A percentile compares a stretch with the other conserved stretches of the same genome.
Evolutionary conservation across 2,329 filamentous ascomycete species (phyloP).

Genomic region (Cladosporium sp.): DNA sequence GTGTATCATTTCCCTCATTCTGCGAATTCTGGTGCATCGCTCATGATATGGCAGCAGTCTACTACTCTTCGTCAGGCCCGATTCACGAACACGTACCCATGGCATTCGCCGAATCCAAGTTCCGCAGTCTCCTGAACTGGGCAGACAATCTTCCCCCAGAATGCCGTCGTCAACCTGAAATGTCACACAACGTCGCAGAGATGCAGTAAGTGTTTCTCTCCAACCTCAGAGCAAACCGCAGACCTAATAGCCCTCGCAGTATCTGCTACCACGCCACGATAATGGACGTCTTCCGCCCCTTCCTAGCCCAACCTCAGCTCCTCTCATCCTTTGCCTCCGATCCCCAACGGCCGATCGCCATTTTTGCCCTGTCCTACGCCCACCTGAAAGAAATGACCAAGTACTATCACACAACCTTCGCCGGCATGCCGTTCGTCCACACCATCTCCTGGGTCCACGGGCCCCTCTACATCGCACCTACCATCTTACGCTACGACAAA

Average conservation of each 20-base stretch:
- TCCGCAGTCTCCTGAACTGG: not conserved
- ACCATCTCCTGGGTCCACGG: conserved; percentile 18
- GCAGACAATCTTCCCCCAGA: not conserved
- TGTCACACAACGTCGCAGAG: conserved; percentile 11
- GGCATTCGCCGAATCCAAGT: conserved; percentile 6
- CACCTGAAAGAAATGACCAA: conserved; percentile 1
- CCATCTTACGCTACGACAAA: conserved; percentile 7
- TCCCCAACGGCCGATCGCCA: conserved; percentile 2
- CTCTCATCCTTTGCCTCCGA: not conserved
- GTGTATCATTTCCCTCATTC: conserved; percentile 1
- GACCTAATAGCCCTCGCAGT: too few species aligned
- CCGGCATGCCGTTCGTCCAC: not conserved
- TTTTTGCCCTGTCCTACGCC: conserved; percentile 11
- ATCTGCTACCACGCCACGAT: conserved; percentile 15
- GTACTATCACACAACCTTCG: conserved; percentile 2
- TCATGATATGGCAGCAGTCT: conserved; percentile 7
- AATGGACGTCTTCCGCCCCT: conserved; percentile 14
- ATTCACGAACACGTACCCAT: conserved; percentile 8
- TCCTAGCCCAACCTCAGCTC: not conserved
- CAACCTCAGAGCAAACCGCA: too few species aligned
- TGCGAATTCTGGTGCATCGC: conserved; percentile 15
- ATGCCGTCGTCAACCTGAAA: not conserved
- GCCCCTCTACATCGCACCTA: conserved; percentile 9
- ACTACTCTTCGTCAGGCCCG: not conserved
- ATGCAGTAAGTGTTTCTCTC: not conserved